A percentile compares a stretch with the other conserved stretches of the same genome.
Evolutionary conservation across 2,329 filamentous ascomycete genomes (phyloP).

Genomic region (Ophiostoma himal-ulmi): DNA sequence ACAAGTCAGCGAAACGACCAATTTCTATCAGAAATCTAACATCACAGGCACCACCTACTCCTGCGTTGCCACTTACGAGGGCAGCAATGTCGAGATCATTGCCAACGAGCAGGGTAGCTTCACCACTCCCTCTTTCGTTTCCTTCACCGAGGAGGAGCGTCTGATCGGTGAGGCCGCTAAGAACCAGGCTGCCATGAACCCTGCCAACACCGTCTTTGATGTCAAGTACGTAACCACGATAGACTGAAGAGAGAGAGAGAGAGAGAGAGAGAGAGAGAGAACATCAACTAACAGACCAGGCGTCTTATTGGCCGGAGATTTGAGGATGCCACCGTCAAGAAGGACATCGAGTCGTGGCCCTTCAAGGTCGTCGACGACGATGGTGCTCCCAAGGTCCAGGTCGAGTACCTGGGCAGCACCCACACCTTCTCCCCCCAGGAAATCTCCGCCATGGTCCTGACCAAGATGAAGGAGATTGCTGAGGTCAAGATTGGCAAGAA

Average conservation of each 20-base stretch:
- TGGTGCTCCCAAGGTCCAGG: conserved; percentile 85
- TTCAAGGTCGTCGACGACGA: conserved; percentile 95
- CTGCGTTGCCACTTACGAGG: conserved; percentile 98
- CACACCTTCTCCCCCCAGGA: conserved; percentile 98
- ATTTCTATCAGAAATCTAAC: not conserved
- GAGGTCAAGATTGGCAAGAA: conserved; percentile 98
- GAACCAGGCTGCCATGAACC: conserved; percentile 99
- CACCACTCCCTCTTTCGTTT: conserved; percentile 98
- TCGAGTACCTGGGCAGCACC: conserved; percentile 89
- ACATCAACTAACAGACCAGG: conserved; percentile 45
- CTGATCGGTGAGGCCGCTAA: conserved; percentile 99
- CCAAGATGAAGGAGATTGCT: conserved; percentile 99
- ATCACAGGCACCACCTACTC: conserved; percentile 92
- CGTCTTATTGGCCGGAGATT: conserved; percentile 95
- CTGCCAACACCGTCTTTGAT: conserved; percentile 95
- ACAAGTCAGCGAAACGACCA: not conserved
- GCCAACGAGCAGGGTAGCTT: conserved; percentile 99
- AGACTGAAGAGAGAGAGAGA: not conserved
- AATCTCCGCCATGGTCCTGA: conserved; percentile 97
- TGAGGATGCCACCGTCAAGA: conserved; percentile 95
- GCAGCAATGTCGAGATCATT: conserved; percentile 99
- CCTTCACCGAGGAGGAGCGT: conserved; percentile 97
- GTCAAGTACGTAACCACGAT: conserved; percentile 54
- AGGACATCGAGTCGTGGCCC: conserved; percentile 97
- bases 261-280: not conserved